Evolutionary conservation across 2,329 filamentous ascomycete species (phyloP), one percentile per base, ranked within the genome.

Genomic region (Alternaria incomplexa): DNA sequence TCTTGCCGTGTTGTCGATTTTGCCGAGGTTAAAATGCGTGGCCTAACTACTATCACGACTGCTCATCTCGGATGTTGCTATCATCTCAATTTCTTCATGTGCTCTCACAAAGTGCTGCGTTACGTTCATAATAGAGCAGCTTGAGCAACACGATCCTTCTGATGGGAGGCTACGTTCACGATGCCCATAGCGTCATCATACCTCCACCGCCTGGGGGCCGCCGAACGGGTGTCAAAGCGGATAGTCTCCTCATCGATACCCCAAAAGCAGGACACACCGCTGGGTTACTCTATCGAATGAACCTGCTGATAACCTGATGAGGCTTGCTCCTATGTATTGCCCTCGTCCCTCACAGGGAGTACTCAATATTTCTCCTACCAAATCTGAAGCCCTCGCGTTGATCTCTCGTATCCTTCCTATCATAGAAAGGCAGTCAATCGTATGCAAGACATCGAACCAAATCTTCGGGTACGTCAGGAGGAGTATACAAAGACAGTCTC

Each of bases 11-110:
- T 36, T 13, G n/a, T 40, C 40, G n/a, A 15, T 59, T 59, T 45
- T 54, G 43, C 57, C 57, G 57, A 59, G 57, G 57, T 54, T 54
- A 54, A 54, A 54, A 30, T 52, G 48, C 20, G 13, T 22, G 13
- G 48, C 48, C 28, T 11, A 17, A 52, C 30, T 52, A 28, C 28
- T 40, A 52, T 40, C 28, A 36, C 48, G 20, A 25, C 30, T 28
- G 13, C 30, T 52, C 48, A 23, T 40, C 28, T 52, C 36, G 13
- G 26, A 10, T 13, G 26, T 32, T 30, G 32, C 17, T 30, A 36
- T 40, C 20, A 12, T 52, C 43, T 45, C 43, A 0, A 23, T 10
- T 22, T 32, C 11, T n/a, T 6, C 26, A 9, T 20, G 15, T 20
- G 48, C 20, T 25, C 13, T 28, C 12, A 51, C 17, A 52, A 15